Evolutionary conservation across 306 rosid species (phyloP).

Genomic region (Sindora glabra): DNA sequence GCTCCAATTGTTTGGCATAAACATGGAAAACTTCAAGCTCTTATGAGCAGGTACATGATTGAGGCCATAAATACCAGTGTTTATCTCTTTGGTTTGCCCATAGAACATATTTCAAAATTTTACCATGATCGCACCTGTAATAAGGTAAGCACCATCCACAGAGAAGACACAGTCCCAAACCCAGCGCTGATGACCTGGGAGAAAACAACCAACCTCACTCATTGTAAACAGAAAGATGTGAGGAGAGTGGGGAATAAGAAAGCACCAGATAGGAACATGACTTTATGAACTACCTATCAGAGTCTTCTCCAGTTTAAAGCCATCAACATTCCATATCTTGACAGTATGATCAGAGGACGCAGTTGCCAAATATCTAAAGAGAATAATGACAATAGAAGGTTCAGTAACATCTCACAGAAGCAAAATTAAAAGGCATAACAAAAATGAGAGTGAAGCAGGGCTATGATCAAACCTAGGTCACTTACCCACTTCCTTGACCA

Average conservation of each 20-base stretch:
- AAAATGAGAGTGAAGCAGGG: not conserved
- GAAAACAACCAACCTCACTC: conserved; percentile 14
- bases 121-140: conserved; percentile 59
- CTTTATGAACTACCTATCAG: conserved; percentile 48
- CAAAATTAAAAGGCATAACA: not conserved
- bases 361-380: conserved; percentile 82
- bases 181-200: conserved; percentile 89
- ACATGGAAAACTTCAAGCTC: too few relatives aligned
- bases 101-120: conserved; percentile 1
- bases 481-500: not conserved
- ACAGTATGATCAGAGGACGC: conserved; percentile 92
- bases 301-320: conserved; percentile 93
- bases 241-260: not conserved
- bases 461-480: conserved; percentile 1
- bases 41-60: not conserved
- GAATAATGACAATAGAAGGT: conserved; percentile 10
- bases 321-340: conserved; percentile 98
- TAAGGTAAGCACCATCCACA: conserved; percentile 94
- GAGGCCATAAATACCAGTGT: not conserved
- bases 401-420: conserved; percentile 11
- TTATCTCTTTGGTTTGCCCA: not conserved
- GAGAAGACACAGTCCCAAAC: conserved; percentile 99
- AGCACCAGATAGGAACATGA: conserved; percentile 7
- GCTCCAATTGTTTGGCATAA: not conserved
- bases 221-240: conserved; percentile 3